phyloP scores from a whole-genome alignment of 202 grass and related monocot species.

The Zoysia matrella region DNA sequence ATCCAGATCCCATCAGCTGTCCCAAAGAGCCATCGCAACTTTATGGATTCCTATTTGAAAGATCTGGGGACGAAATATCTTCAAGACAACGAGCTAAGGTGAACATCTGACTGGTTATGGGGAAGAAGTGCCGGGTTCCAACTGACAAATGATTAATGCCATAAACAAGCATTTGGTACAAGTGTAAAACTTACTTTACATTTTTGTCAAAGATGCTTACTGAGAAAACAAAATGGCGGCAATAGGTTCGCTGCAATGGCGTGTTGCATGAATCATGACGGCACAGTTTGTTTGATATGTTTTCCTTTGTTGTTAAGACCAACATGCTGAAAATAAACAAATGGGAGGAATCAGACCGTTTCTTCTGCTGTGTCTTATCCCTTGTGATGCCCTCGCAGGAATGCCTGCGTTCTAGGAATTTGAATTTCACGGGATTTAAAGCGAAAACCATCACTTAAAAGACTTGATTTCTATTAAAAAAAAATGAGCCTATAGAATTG shows the following conservation, averaged over 20 bases:
- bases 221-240: not conserved
- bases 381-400: no score
- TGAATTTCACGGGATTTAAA: no score
- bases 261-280: constrained; percentile 36
- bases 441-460: no score
- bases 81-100: no score
- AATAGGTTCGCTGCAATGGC: not conserved
- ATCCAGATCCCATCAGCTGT: not conserved
- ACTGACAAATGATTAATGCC: not conserved
- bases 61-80: not conserved
- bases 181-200: not conserved
- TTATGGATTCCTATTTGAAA: not conserved
- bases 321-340: not conserved
- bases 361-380: no score
- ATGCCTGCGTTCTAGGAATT: no score
- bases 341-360: no score
- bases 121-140: not conserved
- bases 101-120: not conserved
- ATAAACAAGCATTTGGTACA: not conserved
- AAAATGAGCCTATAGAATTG: no score
- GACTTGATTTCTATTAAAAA: no score
- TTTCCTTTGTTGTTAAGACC: not conserved
- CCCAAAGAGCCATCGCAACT: not conserved
- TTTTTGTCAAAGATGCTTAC: not conserved
- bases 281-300: not conserved